Percentiles rank a stretch among this genome's conserved stretches.
Evolutionary conservation across 129 eudicot species (phyloP).

Genomic region (Sambucus nigra): DNA sequence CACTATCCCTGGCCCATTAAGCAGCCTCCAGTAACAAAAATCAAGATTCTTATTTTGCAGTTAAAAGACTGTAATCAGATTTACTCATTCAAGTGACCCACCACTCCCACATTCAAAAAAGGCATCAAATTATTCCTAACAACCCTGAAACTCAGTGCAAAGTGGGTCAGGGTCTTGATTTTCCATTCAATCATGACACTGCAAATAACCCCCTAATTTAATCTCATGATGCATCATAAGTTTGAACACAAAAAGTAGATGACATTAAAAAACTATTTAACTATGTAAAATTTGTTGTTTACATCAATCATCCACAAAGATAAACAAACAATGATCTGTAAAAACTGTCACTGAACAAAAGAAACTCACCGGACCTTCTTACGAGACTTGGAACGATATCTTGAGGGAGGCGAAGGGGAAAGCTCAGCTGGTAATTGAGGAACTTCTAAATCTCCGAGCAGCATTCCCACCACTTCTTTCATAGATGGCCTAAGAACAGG

Average conservation of each 20-base stretch:
- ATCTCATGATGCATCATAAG: conserved; percentile 5
- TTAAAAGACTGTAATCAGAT: not conserved
- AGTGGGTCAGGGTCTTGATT: conserved; percentile 8
- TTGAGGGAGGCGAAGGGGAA: conserved; percentile 66
- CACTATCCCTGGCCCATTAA: not conserved
- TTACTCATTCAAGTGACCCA: not conserved
- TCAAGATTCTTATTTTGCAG: not conserved
- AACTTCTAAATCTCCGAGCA: conserved; percentile 60
- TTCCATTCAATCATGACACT: conserved; percentile 7
- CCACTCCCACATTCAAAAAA: not conserved
- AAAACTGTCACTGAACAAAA: conserved; percentile 7
- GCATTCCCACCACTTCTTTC: conserved; percentile 94
- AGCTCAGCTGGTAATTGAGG: conserved; percentile 72
- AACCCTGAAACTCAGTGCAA: conserved; percentile 1
- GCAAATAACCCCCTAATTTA: not conserved
- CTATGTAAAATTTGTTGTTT: conserved; percentile 19
- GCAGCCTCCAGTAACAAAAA: not conserved
- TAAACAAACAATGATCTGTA: conserved; percentile 22
- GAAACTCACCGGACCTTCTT: conserved; percentile 59
- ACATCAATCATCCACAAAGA: conserved; percentile 23
- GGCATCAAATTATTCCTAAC: not conserved
- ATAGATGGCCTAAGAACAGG: conserved; percentile 84
- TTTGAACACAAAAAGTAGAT: conserved; percentile 11
- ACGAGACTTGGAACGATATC: conserved; percentile 43
- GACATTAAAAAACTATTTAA: conserved; percentile 1